A percentile compares a stretch with the other conserved stretches of the same genome.
phyloP scores from a whole-genome alignment of 2,329 filamentous ascomycete genomes.

The Sclerotinia minor region DNA sequence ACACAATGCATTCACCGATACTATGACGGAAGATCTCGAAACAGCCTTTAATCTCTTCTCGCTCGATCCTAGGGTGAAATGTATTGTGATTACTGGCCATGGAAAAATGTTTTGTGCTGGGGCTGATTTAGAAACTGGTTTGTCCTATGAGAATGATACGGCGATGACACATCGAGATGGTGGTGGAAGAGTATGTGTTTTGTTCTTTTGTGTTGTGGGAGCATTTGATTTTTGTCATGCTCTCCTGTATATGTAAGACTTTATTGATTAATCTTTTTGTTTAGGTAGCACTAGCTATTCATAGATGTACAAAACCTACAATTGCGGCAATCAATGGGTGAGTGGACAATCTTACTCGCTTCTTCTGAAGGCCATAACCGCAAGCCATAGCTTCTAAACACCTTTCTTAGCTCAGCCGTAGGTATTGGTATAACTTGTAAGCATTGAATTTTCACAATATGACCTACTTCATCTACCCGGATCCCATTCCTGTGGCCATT shows the following conservation, averaged over 20 bases:
- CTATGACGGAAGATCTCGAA: slow-evolving; percentile 63
- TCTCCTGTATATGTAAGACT: background rate
- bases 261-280: background rate
- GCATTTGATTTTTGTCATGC: background rate
- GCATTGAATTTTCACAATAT: background rate
- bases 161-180: slow-evolving; percentile 46
- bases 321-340: slow-evolving; percentile 58
- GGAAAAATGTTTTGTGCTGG: slow-evolving; percentile 59
- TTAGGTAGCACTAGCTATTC: slow-evolving; percentile 54
- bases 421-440: slow-evolving; percentile 20
- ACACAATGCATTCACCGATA: slow-evolving; percentile 68
- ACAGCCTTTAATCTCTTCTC: slow-evolving; percentile 53
- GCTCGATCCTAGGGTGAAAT: slow-evolving; percentile 54
- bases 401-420: background rate
- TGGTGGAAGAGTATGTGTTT: slow-evolving; percentile 46
- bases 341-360: background rate
- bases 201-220: background rate
- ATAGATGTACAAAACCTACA: slow-evolving; percentile 58
- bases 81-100: slow-evolving; percentile 54
- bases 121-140: slow-evolving; percentile 39
- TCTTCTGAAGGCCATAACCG: background rate
- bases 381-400: background rate
- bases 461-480: background rate
- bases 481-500: too few relatives aligned
- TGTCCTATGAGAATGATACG: slow-evolving; percentile 32